Evolutionary conservation across 2,329 filamentous ascomycete genomes (phyloP).

Genomic region (Colletotrichum kahawae): DNA sequence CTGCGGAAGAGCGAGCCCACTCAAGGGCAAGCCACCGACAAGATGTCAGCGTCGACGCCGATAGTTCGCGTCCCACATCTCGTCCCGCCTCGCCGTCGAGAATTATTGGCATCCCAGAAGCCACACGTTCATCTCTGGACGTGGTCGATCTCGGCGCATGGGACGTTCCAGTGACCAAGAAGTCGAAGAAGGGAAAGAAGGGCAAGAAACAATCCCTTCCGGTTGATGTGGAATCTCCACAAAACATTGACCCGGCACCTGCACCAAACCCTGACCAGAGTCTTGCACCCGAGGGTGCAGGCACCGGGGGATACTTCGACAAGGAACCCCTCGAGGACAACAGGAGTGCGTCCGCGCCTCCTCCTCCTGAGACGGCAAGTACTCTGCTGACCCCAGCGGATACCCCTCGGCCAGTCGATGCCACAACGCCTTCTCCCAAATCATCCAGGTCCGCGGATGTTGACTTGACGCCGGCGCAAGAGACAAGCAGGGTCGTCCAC

Average conservation of each 20-base stretch:
- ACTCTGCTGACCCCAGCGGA: not conserved
- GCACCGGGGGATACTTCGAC: not conserved
- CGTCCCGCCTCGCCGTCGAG: not conserved
- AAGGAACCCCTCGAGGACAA: not conserved
- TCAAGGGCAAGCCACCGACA: not conserved
- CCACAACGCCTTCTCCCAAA: constrained; percentile 11
- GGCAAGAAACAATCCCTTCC: constrained; percentile 29
- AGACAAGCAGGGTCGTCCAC: constrained; percentile 38
- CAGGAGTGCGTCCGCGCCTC: not conserved
- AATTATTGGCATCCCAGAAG: not conserved
- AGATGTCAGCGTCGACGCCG: not conserved
- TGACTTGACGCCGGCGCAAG: constrained; percentile 37
- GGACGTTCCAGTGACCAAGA: constrained; percentile 6
- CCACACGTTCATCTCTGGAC: not conserved
- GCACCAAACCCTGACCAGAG: not conserved
- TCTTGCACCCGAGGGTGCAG: not conserved
- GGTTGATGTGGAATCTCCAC: not conserved
- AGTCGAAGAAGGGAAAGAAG: constrained; percentile 31
- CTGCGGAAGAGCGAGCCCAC: not conserved
- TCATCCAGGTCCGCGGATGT: constrained; percentile 22
- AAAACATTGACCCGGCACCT: not conserved
- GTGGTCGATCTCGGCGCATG: constrained; percentile 10
- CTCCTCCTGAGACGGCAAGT: not conserved
- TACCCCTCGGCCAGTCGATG: not conserved
- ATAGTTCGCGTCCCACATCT: not conserved